Evolutionary conservation across 2,329 filamentous ascomycete species (phyloP), one percentile per base, ranked within the genome.

Genomic region (Leptographium wingfieldii): DNA sequence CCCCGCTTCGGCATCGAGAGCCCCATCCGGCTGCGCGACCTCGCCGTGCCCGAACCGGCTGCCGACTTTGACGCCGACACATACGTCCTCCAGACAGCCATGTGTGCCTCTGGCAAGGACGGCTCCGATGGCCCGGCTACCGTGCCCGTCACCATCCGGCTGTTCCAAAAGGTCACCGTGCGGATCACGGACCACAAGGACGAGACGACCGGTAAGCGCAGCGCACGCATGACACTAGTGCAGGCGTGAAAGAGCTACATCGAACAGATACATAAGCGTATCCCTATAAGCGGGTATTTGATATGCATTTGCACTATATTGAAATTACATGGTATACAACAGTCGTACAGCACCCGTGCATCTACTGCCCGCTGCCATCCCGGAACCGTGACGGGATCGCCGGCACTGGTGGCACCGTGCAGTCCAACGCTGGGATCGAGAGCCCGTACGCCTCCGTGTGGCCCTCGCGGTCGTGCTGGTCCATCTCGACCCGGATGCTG

Each of bases 1-100:
- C 94, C 94, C 7, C 80, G 90, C 19, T 99, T 99, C 72, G 94
- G 94, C 49, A 95, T 99, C 67, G 94, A 99, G 76, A 88, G 90
- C 49, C 76, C 96, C 63, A 94, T 99, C 64, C 81, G 92, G 12
- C 75, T 97, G 66, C 80, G 90, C 61, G 94, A 97, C 73, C 78
- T 97, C 61, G 86, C 85, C 4, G 55, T 48, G 16, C 81, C 84
- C 0, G 90, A 88, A 71, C 89, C 91, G 1, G 87, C 92, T 65
- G 87, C 87, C 55, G 82, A 82, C 38, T 97, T 90, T 69, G 90
- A 99, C 72, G 82, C 85, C 0, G 94, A 96, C 69, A 85, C 87
- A 61, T 99, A 95, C 72, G 82, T 83, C 54, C 78, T 99, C 46
- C 81, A 74, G 66, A 81, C 82, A 4, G 77, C 48, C 43, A 59